Conservation (phyloP, 257 asterid genomes). For the Solanum sitiens region DNA sequence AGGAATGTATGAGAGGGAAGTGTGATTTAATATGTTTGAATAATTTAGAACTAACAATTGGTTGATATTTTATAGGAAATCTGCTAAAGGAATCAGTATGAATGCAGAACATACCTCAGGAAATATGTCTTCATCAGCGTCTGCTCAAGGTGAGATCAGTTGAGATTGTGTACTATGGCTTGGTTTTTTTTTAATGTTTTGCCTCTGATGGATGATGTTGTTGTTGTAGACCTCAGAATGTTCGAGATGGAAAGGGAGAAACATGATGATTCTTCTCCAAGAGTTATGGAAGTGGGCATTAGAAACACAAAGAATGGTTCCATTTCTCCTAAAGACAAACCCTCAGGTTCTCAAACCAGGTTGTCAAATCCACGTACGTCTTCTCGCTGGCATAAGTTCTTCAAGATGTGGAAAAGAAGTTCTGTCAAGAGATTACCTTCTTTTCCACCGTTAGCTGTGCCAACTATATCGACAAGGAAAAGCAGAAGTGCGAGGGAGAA, state of each 20-base stretch:
- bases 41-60: not conserved
- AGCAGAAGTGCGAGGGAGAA: slow-evolving; percentile 15
- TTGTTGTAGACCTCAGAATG: slow-evolving; percentile 28
- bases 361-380: not conserved
- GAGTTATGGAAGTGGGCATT: slow-evolving; percentile 16
- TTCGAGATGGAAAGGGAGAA: slow-evolving; percentile 22
- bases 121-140: slow-evolving; percentile 13
- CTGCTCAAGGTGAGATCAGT: slow-evolving; percentile 35
- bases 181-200: not conserved
- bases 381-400: slow-evolving; percentile 37
- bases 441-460: slow-evolving; percentile 25
- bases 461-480: slow-evolving; percentile 26
- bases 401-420: slow-evolving; percentile 30
- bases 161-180: not conserved
- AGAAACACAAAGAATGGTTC: slow-evolving; percentile 2
- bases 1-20: not conserved
- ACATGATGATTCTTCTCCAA: slow-evolving; percentile 12
- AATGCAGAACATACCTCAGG: not conserved
- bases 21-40: not conserved
- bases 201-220: not conserved
- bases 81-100: not conserved
- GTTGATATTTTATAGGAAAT: not conserved
- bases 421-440: slow-evolving; percentile 23
- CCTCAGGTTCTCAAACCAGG: not conserved
- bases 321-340: not conserved